phyloP scores from a whole-genome alignment of 805 yeast species.

The Starmerella apis region DNA sequence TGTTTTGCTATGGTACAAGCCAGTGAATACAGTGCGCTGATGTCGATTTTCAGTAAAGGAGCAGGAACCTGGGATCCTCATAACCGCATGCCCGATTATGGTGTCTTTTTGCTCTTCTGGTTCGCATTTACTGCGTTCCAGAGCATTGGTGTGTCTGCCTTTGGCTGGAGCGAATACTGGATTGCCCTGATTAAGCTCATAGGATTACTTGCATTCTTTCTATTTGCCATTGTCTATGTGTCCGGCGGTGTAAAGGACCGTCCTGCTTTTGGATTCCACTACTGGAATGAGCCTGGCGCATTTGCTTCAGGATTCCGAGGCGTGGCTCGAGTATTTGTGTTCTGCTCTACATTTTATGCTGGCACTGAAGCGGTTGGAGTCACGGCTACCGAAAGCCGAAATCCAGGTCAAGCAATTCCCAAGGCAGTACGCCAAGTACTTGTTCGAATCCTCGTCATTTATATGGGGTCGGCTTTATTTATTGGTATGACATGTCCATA shows the following conservation, averaged over 20 bases:
- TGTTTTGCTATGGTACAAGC: conserved; percentile 42
- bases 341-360: conserved; percentile 49
- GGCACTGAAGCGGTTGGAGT: conserved; percentile 53
- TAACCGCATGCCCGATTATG: conserved; percentile 40
- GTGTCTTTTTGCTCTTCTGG: conserved; percentile 44
- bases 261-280: conserved; percentile 47
- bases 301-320: conserved; percentile 39
- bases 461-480: conserved; percentile 47
- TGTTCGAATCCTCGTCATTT: conserved; percentile 45
- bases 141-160: conserved; percentile 43
- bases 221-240: conserved; percentile 45
- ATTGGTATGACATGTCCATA: conserved; percentile 55
- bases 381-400: conserved; percentile 54
- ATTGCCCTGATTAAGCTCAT: conserved; percentile 47
- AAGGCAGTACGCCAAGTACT: conserved; percentile 50
- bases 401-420: conserved; percentile 53
- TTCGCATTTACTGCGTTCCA: conserved; percentile 38
- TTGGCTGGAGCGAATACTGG: conserved; percentile 56
- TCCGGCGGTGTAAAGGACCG: conserved; percentile 45
- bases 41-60: conserved; percentile 33
- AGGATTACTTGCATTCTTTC: conserved; percentile 48
- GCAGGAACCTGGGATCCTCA: conserved; percentile 31
- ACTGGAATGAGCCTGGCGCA: conserved; percentile 49
- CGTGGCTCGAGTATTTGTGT: conserved; percentile 40
- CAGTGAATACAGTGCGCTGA: conserved; percentile 41